Conservation (phyloP, 306 rosid species). For the Albizia julibrissin region DNA sequence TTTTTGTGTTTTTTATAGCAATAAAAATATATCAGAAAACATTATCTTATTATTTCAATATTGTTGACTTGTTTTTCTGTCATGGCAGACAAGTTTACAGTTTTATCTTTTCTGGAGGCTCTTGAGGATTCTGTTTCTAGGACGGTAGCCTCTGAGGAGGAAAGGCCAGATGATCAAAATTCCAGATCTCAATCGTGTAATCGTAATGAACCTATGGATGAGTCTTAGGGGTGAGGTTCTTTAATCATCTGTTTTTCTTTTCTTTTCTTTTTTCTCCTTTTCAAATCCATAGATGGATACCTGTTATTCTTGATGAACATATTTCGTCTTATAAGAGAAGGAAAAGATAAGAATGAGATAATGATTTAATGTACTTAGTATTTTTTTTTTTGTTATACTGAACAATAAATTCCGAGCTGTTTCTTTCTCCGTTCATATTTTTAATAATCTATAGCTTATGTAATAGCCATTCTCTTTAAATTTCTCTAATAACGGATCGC, state of each 20-base stretch:
- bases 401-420: slow-evolving; percentile 23
- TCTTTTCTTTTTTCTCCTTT: too few relatives aligned
- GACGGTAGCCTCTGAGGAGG: slow-evolving; percentile 45
- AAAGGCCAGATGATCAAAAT: slow-evolving; percentile 68
- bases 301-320: slow-evolving; percentile 14
- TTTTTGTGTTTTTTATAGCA: not conserved
- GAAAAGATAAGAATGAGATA: slow-evolving; percentile 11
- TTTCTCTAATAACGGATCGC: too few relatives aligned
- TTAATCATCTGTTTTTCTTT: slow-evolving; percentile 5
- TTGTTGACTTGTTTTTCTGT: not conserved
- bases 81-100: slow-evolving; percentile 85
- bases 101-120: slow-evolving; percentile 90
- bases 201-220: slow-evolving; percentile 72
- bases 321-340: slow-evolving; percentile 23
- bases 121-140: slow-evolving; percentile 84
- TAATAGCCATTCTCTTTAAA: too few relatives aligned
- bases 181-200: slow-evolving; percentile 75
- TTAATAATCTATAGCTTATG: not conserved
- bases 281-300: slow-evolving; percentile 14
- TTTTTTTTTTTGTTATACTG: slow-evolving; percentile 16
- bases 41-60: not conserved
- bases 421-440: not conserved
- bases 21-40: not conserved
- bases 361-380: slow-evolving; percentile 17
- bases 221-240: slow-evolving; percentile 52